These are phyloP conservation scores for Codiaeum variegatum DNA, from an alignment of 441 rosid genomes.

Conservation along the genomic window DNA sequence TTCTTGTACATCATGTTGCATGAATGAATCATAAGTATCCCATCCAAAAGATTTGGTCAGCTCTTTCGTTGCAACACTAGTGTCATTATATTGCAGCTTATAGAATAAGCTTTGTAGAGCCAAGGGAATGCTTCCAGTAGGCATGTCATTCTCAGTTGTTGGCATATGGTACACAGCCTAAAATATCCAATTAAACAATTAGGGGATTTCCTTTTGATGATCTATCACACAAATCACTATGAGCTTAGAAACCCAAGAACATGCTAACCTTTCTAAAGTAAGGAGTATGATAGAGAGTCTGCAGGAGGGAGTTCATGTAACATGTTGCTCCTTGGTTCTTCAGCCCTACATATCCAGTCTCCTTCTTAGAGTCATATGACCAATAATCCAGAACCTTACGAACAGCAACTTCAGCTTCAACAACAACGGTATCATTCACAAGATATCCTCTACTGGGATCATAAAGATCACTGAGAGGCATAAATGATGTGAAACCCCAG, in stretches of 20 bases:
- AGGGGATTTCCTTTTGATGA: conserved; percentile 23
- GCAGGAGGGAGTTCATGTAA: conserved; percentile 87
- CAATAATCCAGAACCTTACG: conserved; percentile 74
- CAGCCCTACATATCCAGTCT: conserved; percentile 90
- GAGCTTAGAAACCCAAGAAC: conserved; percentile 18
- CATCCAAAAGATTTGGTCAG: conserved; percentile 93
- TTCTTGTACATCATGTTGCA: conserved; percentile 97
- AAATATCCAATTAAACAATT: conserved; percentile 22
- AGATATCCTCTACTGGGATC: conserved; percentile 71
- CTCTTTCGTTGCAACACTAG: conserved; percentile 86
- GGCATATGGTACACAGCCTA: conserved; percentile 99
- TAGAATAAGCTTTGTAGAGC: conserved; percentile 90
- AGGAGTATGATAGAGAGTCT: conserved; percentile 74
- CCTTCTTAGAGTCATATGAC: conserved; percentile 88
- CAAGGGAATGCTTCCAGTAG: conserved; percentile 83
- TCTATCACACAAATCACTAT: not conserved
- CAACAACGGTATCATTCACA: conserved; percentile 62
- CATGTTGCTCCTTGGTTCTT: conserved; percentile 96
- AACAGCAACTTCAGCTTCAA: conserved; percentile 85
- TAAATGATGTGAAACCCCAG: conserved; percentile 91
- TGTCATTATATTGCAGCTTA: conserved; percentile 84
- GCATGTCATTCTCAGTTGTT: conserved; percentile 86
- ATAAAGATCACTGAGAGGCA: conserved; percentile 84
- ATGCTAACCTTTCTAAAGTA: conserved; percentile 76
- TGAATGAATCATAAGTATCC: conserved; percentile 92